Percentiles rank a stretch among this genome's conserved stretches.
phyloP scores from a whole-genome alignment of 495 filamentous ascomycete genomes.

The Cudoniella acicularis region DNA sequence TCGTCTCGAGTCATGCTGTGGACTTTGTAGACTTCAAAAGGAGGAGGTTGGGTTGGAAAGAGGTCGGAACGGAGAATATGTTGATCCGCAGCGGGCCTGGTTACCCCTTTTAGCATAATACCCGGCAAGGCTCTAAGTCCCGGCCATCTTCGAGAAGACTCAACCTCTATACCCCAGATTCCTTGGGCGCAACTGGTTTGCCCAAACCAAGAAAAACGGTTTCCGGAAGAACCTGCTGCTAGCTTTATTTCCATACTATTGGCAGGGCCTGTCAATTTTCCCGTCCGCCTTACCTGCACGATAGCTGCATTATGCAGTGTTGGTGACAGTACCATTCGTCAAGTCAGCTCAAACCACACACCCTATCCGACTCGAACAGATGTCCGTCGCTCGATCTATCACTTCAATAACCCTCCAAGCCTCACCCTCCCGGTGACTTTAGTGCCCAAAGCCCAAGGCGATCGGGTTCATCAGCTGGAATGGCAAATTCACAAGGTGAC shows the following conservation, averaged over 20 bases:
- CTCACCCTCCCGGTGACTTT: not conserved
- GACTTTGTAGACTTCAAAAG: too few species aligned
- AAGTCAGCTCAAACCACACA: slow-evolving; percentile 4
- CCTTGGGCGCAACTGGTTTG: slow-evolving; percentile 2
- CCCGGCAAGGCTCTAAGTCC: not conserved
- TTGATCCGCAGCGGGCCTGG: not conserved
- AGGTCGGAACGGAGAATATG: not conserved
- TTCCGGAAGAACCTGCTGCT: not conserved
- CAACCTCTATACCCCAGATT: not conserved
- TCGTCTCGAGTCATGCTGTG: too few species aligned
- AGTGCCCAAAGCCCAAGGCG: slow-evolving; percentile 22
- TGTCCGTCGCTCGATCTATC: slow-evolving; percentile 8
- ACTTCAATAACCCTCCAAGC: not conserved
- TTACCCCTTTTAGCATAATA: not conserved
- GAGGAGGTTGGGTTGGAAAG: too few species aligned
- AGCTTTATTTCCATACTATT: slow-evolving; percentile 3
- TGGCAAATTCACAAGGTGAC: slow-evolving; percentile 14
- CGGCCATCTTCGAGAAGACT: not conserved
- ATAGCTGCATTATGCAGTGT: slow-evolving; percentile 17
- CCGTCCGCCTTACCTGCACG: slow-evolving; percentile 15
- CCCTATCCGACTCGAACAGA: slow-evolving; percentile 20
- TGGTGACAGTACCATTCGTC: slow-evolving; percentile 17
- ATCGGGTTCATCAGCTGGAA: slow-evolving; percentile 17
- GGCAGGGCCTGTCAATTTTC: not conserved
- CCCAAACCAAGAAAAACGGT: slow-evolving; percentile 4